Evolutionary conservation across 208 protist species (phyloP).

Genomic region (Trichomonas vaginalis): DNA sequence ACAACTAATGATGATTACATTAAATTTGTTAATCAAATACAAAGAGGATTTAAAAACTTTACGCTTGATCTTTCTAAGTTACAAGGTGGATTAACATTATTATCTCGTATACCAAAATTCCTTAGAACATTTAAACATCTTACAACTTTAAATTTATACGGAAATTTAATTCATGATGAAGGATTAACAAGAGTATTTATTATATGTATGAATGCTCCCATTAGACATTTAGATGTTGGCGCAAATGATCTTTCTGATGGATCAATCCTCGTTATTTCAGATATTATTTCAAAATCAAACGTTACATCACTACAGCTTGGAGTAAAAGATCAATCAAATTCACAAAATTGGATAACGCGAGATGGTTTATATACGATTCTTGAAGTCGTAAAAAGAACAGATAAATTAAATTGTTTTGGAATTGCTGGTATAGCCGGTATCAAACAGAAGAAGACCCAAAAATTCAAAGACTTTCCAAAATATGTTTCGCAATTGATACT

Average conservation of each 20-base stretch:
- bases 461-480: background rate
- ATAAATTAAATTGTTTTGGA: background rate
- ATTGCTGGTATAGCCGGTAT: background rate
- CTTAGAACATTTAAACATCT: background rate
- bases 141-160: background rate
- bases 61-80: background rate
- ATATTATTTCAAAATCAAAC: background rate
- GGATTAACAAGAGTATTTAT: background rate
- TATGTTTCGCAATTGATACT: background rate
- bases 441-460: background rate
- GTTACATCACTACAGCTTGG: background rate
- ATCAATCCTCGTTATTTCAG: background rate
- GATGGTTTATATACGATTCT: background rate
- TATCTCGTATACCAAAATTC: background rate
- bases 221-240: background rate
- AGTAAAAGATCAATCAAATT: background rate
- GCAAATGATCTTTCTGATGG: background rate
- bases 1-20: background rate
- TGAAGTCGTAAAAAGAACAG: background rate
- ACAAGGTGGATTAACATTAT: background rate
- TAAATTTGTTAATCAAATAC: background rate
- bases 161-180: conserved; percentile 20
- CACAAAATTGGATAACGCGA: background rate
- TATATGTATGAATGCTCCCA: background rate
- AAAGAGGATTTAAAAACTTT: background rate